Evolutionary conservation across 2,329 filamentous ascomycete species (phyloP).

Genomic region (Ascochyta rabiei): DNA sequence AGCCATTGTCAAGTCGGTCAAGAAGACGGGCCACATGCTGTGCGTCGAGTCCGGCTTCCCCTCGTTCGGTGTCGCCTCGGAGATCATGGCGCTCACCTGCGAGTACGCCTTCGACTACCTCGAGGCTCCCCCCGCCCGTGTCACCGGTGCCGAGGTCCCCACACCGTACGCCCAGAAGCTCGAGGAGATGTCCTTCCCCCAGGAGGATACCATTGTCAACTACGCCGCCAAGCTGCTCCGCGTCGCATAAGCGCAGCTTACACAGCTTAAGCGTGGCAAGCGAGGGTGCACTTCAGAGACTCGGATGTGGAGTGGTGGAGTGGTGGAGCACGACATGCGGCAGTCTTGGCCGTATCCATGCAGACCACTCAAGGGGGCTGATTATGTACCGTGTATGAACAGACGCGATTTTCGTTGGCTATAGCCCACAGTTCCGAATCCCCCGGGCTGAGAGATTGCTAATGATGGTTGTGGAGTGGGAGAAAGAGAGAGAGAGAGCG

Average conservation of each 20-base stretch:
- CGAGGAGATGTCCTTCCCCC: constrained; percentile 95
- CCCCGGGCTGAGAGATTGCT: background rate
- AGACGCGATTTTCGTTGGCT: background rate
- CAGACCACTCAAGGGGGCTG: background rate
- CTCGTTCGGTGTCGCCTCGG: constrained; percentile 87
- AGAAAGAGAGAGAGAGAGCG: too few species aligned
- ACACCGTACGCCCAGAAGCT: constrained; percentile 93
- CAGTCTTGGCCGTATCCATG: background rate
- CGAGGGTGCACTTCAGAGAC: too few species aligned
- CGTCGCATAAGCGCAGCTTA: constrained; percentile 53
- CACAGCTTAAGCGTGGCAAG: background rate
- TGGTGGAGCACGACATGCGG: background rate
- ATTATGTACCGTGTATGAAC: constrained; percentile 11
- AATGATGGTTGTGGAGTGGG: background rate
- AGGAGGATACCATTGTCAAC: constrained; percentile 82
- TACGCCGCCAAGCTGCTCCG: constrained; percentile 89
- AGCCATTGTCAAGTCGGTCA: constrained; percentile 93
- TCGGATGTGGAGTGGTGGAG: too few species aligned
- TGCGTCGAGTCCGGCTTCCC: constrained; percentile 96
- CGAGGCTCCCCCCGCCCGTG: constrained; percentile 87
- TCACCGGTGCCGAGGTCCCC: constrained; percentile 96
- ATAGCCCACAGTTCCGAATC: background rate
- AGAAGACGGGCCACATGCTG: constrained; percentile 95
- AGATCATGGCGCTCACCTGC: constrained; percentile 93
- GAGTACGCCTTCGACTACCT: constrained; percentile 99